Evolutionary conservation across 495 filamentous ascomycete species (phyloP), one percentile per base, ranked within the genome.

Genomic region (Neurospora discreta): DNA sequence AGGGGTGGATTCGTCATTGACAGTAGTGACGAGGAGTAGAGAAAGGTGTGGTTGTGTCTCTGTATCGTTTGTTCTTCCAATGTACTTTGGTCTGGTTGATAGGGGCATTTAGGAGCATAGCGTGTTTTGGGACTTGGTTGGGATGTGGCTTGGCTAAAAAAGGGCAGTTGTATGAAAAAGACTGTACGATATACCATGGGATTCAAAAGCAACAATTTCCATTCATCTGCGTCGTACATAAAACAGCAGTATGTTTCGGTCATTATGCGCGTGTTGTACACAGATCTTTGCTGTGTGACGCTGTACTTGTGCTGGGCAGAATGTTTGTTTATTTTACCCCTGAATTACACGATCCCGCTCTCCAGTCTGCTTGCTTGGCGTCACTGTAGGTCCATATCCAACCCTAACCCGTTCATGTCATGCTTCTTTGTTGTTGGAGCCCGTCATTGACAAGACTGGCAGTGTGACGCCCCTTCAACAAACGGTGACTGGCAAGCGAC

Each of bases 1-100:
- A 82, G 82, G 74, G 84, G 82, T 5, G 86, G 85, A 33, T 88
- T 89, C 72, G 77, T 89, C 70, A 72, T 88, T 65, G 87, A 89
- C 75, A 88, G 87, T 46, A 86, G 85, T 73, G 86, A 87, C 68
- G 86, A 87, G 68, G 84, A 84, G 72, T 82, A 83, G 68, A 39
- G 7, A 6, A 26, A 26, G 46, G 0, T 20, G 13, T 30, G 11
- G 3, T 20, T 58, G 46, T 58, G 46, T 58, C 46, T 15, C 2
- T 58, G 46, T 2, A 26, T 58, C 46, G 30, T 74, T 39, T 8
- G n/a, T 16, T 23, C 10, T 5, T 5, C 5, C 16, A 33, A 40
- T 38, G 8, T 40, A 70, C 33, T 70, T 58, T 58, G 8, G 15
- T 43, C 23, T 18, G 26, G 40, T 68, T 40, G 44, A 52, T 26